phyloP scores from a whole-genome alignment of 1,284 basidiomycete genomes.

The Golubevia sp. region DNA sequence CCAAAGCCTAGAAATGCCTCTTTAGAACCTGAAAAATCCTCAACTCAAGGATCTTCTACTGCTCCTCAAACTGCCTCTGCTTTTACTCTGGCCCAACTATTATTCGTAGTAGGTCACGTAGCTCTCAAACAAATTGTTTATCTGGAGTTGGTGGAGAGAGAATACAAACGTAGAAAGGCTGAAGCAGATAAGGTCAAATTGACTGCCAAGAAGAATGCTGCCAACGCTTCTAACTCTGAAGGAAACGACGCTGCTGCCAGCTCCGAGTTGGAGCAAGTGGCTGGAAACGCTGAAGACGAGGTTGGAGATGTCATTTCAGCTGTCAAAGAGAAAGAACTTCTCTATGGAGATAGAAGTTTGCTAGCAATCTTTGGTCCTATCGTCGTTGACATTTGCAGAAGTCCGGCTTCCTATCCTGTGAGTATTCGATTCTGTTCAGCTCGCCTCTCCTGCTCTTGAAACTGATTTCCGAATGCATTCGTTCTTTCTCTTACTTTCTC shows the following conservation, averaged over 20 bases:
- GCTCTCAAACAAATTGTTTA: constrained; percentile 97
- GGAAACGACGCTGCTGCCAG: constrained; percentile 24
- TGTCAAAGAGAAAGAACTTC: constrained; percentile 83
- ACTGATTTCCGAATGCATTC: too few relatives aligned
- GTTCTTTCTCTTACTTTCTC: background rate
- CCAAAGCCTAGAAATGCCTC: background rate
- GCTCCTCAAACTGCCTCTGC: constrained; percentile 68
- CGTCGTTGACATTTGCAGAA: constrained; percentile 80
- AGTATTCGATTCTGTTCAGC: constrained; percentile 19
- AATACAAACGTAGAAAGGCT: constrained; percentile 94
- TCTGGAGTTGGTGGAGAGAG: constrained; percentile 92
- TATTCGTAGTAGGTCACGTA: constrained; percentile 93
- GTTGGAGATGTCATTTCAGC: constrained; percentile 87
- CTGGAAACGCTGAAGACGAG: constrained; percentile 96
- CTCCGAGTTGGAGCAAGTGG: constrained; percentile 84
- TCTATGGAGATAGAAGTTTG: constrained; percentile 83
- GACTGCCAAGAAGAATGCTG: background rate
- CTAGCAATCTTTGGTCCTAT: constrained; percentile 85
- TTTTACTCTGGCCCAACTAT: constrained; percentile 84
- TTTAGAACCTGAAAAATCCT: constrained; percentile 6
- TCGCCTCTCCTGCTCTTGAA: background rate
- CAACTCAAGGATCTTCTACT: constrained; percentile 64
- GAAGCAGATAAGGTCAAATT: constrained; percentile 70
- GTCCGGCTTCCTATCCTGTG: constrained; percentile 64
- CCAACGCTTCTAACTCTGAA: background rate